phyloP scores from a whole-genome alignment of 1,284 basidiomycete genomes.

The Pseudozyma thailandica region DNA sequence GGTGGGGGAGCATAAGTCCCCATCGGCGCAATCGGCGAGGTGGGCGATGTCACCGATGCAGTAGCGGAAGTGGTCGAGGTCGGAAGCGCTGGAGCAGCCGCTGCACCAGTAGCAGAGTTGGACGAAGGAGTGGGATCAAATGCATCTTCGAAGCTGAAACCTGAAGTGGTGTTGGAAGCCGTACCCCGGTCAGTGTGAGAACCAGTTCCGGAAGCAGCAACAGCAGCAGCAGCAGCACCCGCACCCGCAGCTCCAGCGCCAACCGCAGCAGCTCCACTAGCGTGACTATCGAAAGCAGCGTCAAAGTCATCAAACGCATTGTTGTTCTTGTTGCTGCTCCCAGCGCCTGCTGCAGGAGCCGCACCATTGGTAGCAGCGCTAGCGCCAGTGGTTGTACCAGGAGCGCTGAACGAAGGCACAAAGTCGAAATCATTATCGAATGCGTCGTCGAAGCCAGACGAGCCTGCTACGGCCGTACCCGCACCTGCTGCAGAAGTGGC shows the following conservation, averaged over 20 bases:
- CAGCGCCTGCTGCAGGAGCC: background rate
- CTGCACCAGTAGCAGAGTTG: slow-evolving; percentile 5
- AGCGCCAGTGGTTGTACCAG: slow-evolving; percentile 9
- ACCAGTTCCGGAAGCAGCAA: background rate
- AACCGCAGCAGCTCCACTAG: slow-evolving; percentile 3
- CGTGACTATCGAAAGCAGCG: slow-evolving; percentile 42
- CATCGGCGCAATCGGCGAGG: slow-evolving; percentile 17
- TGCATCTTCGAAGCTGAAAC: slow-evolving; percentile 62
- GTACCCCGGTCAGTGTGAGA: slow-evolving; percentile 18
- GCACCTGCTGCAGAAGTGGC: background rate
- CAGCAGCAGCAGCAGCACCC: slow-evolving; percentile 5
- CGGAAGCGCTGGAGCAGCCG: slow-evolving; percentile 5
- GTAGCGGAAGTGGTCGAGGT: slow-evolving; percentile 3
- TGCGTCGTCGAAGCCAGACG: slow-evolving; percentile 57
- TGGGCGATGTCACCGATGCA: slow-evolving; percentile 5
- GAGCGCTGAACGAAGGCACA: slow-evolving; percentile 57
- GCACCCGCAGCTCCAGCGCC: slow-evolving; percentile 11
- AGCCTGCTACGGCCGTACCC: background rate
- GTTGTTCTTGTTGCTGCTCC: background rate
- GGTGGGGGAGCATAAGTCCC: slow-evolving; percentile 49
- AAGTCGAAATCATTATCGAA: slow-evolving; percentile 64
- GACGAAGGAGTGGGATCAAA: slow-evolving; percentile 40
- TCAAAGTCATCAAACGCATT: slow-evolving; percentile 57
- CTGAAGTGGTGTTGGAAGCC: slow-evolving; percentile 38
- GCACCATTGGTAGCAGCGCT: slow-evolving; percentile 1